Evolutionary conservation across 2,329 filamentous ascomycete species (phyloP).

Genomic region (Venturia asperata): DNA sequence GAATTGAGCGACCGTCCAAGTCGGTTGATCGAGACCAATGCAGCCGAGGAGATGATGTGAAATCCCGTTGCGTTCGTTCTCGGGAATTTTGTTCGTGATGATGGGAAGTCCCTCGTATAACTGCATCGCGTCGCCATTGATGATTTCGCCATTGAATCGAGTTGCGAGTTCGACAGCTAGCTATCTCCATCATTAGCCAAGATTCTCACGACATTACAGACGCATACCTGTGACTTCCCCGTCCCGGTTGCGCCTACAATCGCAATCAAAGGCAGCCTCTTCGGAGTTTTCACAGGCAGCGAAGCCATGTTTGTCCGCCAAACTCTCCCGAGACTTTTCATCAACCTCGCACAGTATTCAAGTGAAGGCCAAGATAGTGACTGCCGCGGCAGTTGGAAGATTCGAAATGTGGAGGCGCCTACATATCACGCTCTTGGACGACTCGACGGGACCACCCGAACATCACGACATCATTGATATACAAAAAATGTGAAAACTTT

Average conservation of each 20-base stretch:
- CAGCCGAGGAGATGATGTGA: constrained; percentile 83
- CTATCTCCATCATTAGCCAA: constrained; percentile 39
- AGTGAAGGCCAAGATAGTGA: neutral
- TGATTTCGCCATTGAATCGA: constrained; percentile 81
- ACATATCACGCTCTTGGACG: constrained; percentile 8
- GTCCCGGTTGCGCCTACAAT: constrained; percentile 88
- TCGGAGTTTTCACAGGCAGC: neutral
- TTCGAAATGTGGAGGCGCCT: neutral
- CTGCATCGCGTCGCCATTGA: constrained; percentile 98
- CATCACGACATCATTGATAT: constrained; percentile 11
- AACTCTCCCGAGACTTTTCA: neutral
- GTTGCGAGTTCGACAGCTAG: constrained; percentile 82
- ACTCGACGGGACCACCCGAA: neutral
- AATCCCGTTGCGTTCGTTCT: constrained; percentile 66
- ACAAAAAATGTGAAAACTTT: neutral
- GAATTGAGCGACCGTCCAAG: constrained; percentile 79
- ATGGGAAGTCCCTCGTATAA: constrained; percentile 87
- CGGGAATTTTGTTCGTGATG: constrained; percentile 87
- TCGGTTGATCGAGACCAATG: constrained; percentile 65
- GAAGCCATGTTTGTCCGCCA: constrained; percentile 1
- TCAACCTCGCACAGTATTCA: neutral
- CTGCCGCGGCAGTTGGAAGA: neutral
- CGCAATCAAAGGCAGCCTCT: constrained; percentile 51
- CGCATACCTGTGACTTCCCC: constrained; percentile 76
- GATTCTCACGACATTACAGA: neutral